Evolutionary conservation across 768 basidiomycete species (phyloP).

Genomic region (Galerina sulciceps): DNA sequence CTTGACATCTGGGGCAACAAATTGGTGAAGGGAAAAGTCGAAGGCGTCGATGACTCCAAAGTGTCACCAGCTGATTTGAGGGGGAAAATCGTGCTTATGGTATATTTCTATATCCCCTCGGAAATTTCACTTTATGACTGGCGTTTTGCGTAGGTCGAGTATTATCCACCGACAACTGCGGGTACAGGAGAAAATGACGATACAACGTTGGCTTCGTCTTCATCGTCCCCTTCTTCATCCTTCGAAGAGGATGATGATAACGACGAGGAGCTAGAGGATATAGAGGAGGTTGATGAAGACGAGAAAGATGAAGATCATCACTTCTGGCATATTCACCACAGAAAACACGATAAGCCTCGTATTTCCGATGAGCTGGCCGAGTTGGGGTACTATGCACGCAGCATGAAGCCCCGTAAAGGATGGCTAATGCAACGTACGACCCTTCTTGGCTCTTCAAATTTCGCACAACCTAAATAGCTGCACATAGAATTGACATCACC

Average conservation of each 20-base stretch:
- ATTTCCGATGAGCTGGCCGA: constrained; percentile 58
- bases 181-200: constrained; percentile 24
- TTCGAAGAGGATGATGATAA: background rate
- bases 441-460: background rate
- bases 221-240: constrained; percentile 15
- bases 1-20: constrained; percentile 54
- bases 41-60: constrained; percentile 36
- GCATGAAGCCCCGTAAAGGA: constrained; percentile 59
- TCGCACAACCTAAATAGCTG: background rate
- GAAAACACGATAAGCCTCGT: constrained; percentile 23
- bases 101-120: constrained; percentile 24
- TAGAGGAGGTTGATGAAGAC: constrained; percentile 17
- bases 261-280: constrained; percentile 28
- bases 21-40: constrained; percentile 46
- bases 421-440: constrained; percentile 39
- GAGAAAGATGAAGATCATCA: background rate
- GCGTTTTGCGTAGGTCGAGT: constrained; percentile 48
- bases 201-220: constrained; percentile 24
- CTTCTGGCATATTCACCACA: constrained; percentile 7
- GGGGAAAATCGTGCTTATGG: constrained; percentile 65
- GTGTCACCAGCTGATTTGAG: constrained; percentile 50
- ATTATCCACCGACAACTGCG: constrained; percentile 42
- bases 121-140: background rate
- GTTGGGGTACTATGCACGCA: constrained; percentile 63
- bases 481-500: constrained; percentile 42